Evolutionary conservation across 1,284 basidiomycete species (phyloP).

Genomic region (Singerocomus inundabilis): DNA sequence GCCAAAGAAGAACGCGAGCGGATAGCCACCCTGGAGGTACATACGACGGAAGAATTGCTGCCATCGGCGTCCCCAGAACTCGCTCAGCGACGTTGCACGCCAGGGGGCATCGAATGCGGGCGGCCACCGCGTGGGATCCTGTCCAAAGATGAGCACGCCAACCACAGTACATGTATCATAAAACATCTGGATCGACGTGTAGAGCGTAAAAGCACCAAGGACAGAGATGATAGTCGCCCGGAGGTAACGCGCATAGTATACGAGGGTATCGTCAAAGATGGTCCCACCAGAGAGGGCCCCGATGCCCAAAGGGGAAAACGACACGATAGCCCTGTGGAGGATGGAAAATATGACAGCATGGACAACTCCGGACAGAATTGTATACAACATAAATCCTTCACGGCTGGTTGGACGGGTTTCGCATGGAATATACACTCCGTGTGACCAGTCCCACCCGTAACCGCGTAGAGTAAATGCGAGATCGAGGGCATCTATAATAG

Average conservation of each 20-base stretch:
- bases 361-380: constrained; percentile 34
- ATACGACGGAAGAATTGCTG: constrained; percentile 21
- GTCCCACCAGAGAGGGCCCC: constrained; percentile 42
- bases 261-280: constrained; percentile 46
- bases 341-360: constrained; percentile 42
- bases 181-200: too few species aligned
- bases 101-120: too few species aligned
- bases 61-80: too few species aligned
- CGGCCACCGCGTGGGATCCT: too few species aligned
- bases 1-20: constrained; percentile 40
- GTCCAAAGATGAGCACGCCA: too few species aligned
- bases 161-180: too few species aligned
- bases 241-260: constrained; percentile 29
- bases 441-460: constrained; percentile 44
- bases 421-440: constrained; percentile 40
- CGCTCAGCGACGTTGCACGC: too few species aligned
- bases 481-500: constrained; percentile 44
- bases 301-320: constrained; percentile 34
- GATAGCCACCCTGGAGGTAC: constrained; percentile 26
- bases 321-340: constrained; percentile 41
- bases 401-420: constrained; percentile 40
- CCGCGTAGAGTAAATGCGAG: constrained; percentile 49
- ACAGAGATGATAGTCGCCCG: constrained; percentile 38
- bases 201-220: too few species aligned
- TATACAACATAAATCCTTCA: constrained; percentile 37